Evolutionary conservation across 805 yeast genomes (phyloP).

Genomic region (Ogataea nonfermentans): DNA sequence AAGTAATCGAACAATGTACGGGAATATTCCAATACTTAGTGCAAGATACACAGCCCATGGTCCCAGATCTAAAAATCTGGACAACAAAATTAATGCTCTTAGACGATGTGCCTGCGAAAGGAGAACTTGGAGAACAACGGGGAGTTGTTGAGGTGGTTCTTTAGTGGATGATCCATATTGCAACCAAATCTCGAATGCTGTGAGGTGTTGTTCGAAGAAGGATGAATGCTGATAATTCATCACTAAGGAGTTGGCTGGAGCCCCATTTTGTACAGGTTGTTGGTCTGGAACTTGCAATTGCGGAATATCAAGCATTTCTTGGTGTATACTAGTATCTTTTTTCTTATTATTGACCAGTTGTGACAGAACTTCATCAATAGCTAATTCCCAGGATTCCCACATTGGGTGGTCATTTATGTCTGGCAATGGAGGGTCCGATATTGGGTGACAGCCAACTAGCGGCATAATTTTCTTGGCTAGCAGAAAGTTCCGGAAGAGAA

Average conservation of each 20-base stretch:
- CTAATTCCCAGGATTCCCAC: constrained; percentile 99
- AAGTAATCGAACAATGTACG: constrained; percentile 83
- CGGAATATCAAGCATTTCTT: constrained; percentile 30
- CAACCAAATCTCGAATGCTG: constrained; percentile 96
- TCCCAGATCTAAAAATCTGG: constrained; percentile 87
- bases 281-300: constrained; percentile 29
- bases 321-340: constrained; percentile 22
- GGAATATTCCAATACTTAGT: constrained; percentile 91
- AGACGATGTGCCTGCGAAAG: constrained; percentile 92
- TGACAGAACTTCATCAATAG: constrained; percentile 88
- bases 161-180: constrained; percentile 82
- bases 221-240: constrained; percentile 81
- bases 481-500: constrained; percentile 86
- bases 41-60: constrained; percentile 98
- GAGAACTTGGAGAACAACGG: constrained; percentile 88
- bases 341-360: constrained; percentile 51
- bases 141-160: constrained; percentile 91
- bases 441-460: constrained; percentile 87
- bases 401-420: constrained; percentile 80
- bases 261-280: constrained; percentile 10
- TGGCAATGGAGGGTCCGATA: constrained; percentile 91
- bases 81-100: constrained; percentile 78
- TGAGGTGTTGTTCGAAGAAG: constrained; percentile 92
- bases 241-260: constrained; percentile 19
- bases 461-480: constrained; percentile 94